These are phyloP conservation scores for Parathielavia appendiculata DNA, from an alignment of 495 filamentous ascomycete species.

Conservation along the genomic window DNA sequence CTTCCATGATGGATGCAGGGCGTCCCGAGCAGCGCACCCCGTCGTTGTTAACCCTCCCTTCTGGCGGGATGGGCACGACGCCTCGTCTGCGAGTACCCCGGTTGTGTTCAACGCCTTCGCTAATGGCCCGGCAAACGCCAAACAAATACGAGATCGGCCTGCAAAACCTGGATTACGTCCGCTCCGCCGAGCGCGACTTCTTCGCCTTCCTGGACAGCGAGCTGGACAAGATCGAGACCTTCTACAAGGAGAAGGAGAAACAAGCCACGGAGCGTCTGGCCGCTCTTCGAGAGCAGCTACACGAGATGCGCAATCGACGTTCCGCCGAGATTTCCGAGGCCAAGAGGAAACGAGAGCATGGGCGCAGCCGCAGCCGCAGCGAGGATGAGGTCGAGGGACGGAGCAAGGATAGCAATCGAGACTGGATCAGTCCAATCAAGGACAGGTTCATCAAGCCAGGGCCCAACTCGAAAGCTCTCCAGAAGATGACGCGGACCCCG, in stretches of 20 bases:
- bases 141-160: slow-evolving; percentile 28
- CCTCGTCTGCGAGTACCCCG: slow-evolving; percentile 26
- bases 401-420: slow-evolving; percentile 19
- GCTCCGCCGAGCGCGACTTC: slow-evolving; percentile 65
- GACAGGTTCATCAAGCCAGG: slow-evolving; percentile 41
- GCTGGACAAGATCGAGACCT: slow-evolving; percentile 77
- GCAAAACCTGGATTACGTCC: slow-evolving; percentile 44
- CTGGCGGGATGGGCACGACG: slow-evolving; percentile 13
- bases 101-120: slow-evolving; percentile 28
- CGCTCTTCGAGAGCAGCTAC: slow-evolving; percentile 70
- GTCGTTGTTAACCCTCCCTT: slow-evolving; percentile 14
- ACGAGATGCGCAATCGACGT: slow-evolving; percentile 78
- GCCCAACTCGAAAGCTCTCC: slow-evolving; percentile 44
- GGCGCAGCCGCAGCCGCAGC: slow-evolving; percentile 1
- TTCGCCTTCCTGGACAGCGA: slow-evolving; percentile 72
- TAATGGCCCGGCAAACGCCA: slow-evolving; percentile 18
- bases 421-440: slow-evolving; percentile 43
- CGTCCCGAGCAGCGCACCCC: slow-evolving; percentile 10
- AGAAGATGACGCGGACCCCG: slow-evolving; percentile 39
- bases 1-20: slow-evolving; percentile 20
- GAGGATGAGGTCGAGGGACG: slow-evolving; percentile 19
- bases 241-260: slow-evolving; percentile 77
- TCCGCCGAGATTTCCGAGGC: slow-evolving; percentile 59
- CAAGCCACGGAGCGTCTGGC: slow-evolving; percentile 68
- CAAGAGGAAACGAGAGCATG: slow-evolving; percentile 29